phyloP scores from a whole-genome alignment of 2,329 filamentous ascomycete genomes.

The Pestalotiopsis fici region DNA sequence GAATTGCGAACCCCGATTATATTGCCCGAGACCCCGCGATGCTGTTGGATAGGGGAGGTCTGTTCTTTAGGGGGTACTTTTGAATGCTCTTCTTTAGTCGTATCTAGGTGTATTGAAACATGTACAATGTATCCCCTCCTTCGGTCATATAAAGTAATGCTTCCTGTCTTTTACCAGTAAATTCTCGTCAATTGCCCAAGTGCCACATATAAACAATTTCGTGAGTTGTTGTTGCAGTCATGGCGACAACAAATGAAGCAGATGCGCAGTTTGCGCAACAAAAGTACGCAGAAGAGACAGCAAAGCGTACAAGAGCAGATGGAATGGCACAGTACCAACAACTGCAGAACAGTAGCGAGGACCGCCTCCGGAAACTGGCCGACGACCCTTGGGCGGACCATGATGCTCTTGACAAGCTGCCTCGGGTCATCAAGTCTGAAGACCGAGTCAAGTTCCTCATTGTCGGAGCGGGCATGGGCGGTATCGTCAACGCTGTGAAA shows the following conservation, averaged over 20 bases:
- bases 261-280: slow-evolving; percentile 19
- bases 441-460: slow-evolving; percentile 28
- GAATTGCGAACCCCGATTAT: too few species aligned
- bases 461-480: slow-evolving; percentile 26
- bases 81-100: not conserved
- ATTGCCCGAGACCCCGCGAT: not conserved
- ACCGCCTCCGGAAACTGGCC: slow-evolving; percentile 26
- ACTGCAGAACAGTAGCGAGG: slow-evolving; percentile 22
- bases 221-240: too few species aligned
- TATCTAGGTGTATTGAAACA: too few species aligned
- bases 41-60: not conserved
- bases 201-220: too few species aligned
- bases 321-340: slow-evolving; percentile 24
- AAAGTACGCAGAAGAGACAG: slow-evolving; percentile 27
- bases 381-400: slow-evolving; percentile 31
- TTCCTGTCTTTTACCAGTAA: too few species aligned
- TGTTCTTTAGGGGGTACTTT: not conserved
- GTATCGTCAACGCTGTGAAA: slow-evolving; percentile 24
- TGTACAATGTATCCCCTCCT: too few species aligned
- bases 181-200: too few species aligned
- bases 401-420: slow-evolving; percentile 25
- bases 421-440: slow-evolving; percentile 19
- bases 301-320: slow-evolving; percentile 28
- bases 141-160: too few species aligned
- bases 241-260: not conserved